phyloP scores from a whole-genome alignment of 2,329 filamentous ascomycete genomes.

The Fusarium secorum region DNA sequence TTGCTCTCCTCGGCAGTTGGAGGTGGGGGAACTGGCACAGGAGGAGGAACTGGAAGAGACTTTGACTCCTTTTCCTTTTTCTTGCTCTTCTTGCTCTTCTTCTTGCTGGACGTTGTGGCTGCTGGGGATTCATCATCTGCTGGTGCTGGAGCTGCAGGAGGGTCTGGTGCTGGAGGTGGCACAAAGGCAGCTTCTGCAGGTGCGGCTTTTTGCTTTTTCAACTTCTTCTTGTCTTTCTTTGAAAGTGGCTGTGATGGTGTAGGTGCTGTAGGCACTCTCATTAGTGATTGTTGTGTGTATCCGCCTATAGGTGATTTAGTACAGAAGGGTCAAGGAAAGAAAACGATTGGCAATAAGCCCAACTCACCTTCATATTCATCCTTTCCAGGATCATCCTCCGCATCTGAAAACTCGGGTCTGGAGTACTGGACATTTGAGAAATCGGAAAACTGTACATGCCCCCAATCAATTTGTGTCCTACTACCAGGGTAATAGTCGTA shows the following conservation, averaged over 20 bases:
- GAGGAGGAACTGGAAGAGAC: not conserved
- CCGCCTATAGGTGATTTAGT: slow-evolving; percentile 13
- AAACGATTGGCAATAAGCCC: not conserved
- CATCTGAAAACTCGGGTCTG: slow-evolving; percentile 51
- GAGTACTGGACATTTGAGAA: slow-evolving; percentile 55
- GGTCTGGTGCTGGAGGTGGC: slow-evolving; percentile 14
- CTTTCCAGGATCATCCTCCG: slow-evolving; percentile 42
- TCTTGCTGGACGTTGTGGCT: slow-evolving; percentile 21
- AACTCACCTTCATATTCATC: slow-evolving; percentile 34
- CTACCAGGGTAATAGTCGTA: slow-evolving; percentile 50
- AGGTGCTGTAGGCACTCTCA: slow-evolving; percentile 17
- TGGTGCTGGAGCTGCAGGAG: slow-evolving; percentile 13
- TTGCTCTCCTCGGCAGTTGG: slow-evolving; percentile 17
- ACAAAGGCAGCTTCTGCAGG: slow-evolving; percentile 6
- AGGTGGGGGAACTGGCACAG: slow-evolving; percentile 1
- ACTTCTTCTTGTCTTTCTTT: slow-evolving; percentile 36
- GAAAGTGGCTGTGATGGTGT: slow-evolving; percentile 5
- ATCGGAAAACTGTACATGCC: slow-evolving; percentile 52
- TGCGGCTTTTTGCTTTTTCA: slow-evolving; percentile 21
- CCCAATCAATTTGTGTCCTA: slow-evolving; percentile 50
- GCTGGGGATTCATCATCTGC: slow-evolving; percentile 12
- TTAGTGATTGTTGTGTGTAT: slow-evolving; percentile 14
- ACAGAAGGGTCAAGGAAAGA: not conserved
- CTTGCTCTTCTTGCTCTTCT: slow-evolving; percentile 40
- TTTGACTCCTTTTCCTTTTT: slow-evolving; percentile 25